These are phyloP conservation scores for Pichia thaimueangensis DNA, from an alignment of 805 yeast genomes.

Conservation along the genomic window DNA sequence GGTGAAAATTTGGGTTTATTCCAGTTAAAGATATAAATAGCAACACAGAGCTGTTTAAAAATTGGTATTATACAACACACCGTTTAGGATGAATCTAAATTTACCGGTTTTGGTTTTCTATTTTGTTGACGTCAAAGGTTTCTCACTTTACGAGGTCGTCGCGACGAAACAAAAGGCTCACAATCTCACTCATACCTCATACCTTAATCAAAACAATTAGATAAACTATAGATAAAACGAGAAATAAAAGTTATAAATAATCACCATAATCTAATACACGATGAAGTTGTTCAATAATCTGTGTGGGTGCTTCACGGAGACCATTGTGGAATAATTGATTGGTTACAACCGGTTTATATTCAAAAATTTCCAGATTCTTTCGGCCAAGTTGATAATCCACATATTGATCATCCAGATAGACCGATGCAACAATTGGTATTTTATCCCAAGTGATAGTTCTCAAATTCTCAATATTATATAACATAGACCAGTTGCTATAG, in stretches of 20 bases:
- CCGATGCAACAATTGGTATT: slow-evolving; percentile 43
- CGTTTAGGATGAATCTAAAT: no score
- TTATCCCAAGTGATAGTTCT: slow-evolving; percentile 11
- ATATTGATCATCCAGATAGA: slow-evolving; percentile 44
- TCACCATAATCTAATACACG: slow-evolving; percentile 32
- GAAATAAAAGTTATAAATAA: slow-evolving; percentile 8
- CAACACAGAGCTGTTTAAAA: no score
- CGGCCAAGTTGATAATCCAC: slow-evolving; percentile 40
- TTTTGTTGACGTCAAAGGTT: no score
- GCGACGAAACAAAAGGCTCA: no score
- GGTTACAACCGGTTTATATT: slow-evolving; percentile 36
- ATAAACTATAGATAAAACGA: not conserved
- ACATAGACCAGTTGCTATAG: slow-evolving; percentile 24
- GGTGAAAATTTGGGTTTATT: no score
- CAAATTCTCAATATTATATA: slow-evolving; percentile 24
- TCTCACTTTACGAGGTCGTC: no score
- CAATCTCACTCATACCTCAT: no score
- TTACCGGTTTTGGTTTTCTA: no score
- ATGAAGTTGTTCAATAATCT: slow-evolving; percentile 36
- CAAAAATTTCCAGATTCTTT: slow-evolving; percentile 16
- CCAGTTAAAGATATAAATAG: no score
- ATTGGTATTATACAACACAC: no score
- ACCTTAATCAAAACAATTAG: no score
- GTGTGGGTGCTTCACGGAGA: slow-evolving; percentile 34
- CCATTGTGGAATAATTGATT: slow-evolving; percentile 50